Percentiles rank a stretch among this genome's conserved stretches.
Evolutionary conservation across 2,329 filamentous ascomycete genomes (phyloP).

Genomic region (Colletotrichum scovillei): DNA sequence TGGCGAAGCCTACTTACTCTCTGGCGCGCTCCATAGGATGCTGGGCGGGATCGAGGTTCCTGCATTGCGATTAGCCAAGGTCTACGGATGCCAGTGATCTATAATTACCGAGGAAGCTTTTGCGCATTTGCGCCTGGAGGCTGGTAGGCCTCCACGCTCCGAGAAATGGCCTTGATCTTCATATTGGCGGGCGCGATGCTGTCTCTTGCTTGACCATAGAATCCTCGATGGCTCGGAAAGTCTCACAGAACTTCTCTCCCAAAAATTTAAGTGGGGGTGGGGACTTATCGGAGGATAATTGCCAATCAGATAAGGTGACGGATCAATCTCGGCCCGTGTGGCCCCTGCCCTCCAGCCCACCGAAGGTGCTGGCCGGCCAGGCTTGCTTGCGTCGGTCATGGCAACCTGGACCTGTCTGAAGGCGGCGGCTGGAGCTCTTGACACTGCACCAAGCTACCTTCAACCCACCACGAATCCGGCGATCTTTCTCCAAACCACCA

Average conservation of each 20-base stretch:
- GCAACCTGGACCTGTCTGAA: constrained; percentile 33
- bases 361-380: not conserved
- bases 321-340: constrained; percentile 28
- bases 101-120: constrained; percentile 60
- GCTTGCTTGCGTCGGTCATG: constrained; percentile 31
- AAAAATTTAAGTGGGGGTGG: constrained; percentile 38
- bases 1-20: constrained; percentile 82
- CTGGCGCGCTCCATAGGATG: constrained; percentile 92
- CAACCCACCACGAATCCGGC: constrained; percentile 34
- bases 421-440: constrained; percentile 35
- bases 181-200: constrained; percentile 40
- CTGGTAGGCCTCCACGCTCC: constrained; percentile 73
- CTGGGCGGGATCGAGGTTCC: constrained; percentile 84
- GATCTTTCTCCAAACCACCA: constrained; percentile 1
- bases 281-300: constrained; percentile 27
- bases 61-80: constrained; percentile 39
- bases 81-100: not conserved
- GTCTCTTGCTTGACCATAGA: constrained; percentile 13
- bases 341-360: constrained; percentile 14
- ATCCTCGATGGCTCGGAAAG: not conserved
- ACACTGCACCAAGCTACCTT: constrained; percentile 22
- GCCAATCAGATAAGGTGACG: constrained; percentile 13
- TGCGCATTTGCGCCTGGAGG: constrained; percentile 74
- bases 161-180: constrained; percentile 76
- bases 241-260: constrained; percentile 33